These are phyloP conservation scores for Sarocladium brachiariae DNA, from an alignment of 2,329 filamentous ascomycete species.

Conservation along the genomic window DNA sequence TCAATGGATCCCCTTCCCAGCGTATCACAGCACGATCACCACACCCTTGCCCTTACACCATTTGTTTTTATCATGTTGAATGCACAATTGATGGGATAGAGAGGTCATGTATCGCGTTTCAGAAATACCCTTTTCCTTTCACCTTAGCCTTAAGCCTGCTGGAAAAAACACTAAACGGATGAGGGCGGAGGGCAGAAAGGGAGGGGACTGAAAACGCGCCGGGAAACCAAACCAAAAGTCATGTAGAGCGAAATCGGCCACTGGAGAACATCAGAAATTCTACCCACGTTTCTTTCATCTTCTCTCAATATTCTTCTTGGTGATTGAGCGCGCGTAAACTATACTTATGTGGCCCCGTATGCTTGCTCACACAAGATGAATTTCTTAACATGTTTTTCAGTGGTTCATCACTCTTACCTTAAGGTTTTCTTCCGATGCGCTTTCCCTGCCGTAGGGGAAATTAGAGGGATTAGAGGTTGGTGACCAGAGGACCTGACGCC, in stretches of 20 bases:
- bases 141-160: neutral
- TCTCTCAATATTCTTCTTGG: constrained; percentile 4
- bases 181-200: neutral
- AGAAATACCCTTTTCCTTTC: neutral
- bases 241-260: constrained; percentile 27
- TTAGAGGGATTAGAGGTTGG: too few relatives aligned
- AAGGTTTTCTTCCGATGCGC: too few relatives aligned
- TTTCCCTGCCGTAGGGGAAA: too few relatives aligned
- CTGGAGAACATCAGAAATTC: constrained; percentile 9
- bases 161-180: neutral
- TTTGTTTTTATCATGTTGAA: constrained; percentile 20
- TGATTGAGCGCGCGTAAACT: too few relatives aligned
- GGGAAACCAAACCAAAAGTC: constrained; percentile 22
- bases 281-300: constrained; percentile 10
- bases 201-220: neutral
- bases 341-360: too few relatives aligned
- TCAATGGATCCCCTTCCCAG: neutral
- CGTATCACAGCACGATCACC: constrained; percentile 14
- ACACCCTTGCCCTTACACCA: too few relatives aligned
- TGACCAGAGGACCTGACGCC: too few relatives aligned
- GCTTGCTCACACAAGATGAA: too few relatives aligned
- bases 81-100: constrained; percentile 30
- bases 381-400: too few relatives aligned
- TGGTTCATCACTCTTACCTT: too few relatives aligned
- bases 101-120: constrained; percentile 34